Percentiles rank a stretch among this genome's conserved stretches.
phyloP scores from a whole-genome alignment of 371 early-diverging fungal genomes.

The Mucor ambiguus region DNA sequence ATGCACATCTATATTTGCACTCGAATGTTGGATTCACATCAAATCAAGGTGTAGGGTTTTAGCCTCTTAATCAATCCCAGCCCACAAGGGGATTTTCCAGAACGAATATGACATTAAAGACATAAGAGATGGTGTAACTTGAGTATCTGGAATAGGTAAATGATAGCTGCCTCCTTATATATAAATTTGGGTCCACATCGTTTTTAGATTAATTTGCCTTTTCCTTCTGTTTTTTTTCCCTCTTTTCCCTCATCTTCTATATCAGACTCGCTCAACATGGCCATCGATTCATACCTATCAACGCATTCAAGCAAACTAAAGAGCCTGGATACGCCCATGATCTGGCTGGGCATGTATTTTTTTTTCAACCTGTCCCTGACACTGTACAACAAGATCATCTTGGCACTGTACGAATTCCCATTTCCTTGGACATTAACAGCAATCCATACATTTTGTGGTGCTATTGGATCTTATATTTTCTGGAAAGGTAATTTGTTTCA shows the following conservation, averaged over 20 bases:
- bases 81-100: background rate
- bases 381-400: constrained; percentile 84
- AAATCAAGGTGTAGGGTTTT: too few species aligned
- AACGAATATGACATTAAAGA: background rate
- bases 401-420: constrained; percentile 71
- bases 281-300: background rate
- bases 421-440: constrained; percentile 92
- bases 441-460: constrained; percentile 76
- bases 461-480: constrained; percentile 66
- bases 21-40: too few species aligned
- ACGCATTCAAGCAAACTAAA: background rate
- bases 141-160: background rate
- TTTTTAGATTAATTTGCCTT: background rate
- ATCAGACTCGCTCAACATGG: background rate
- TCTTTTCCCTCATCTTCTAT: background rate
- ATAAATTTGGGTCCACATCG: constrained; percentile 3
- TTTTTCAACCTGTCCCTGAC: constrained; percentile 79
- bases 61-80: too few species aligned
- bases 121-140: background rate
- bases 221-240: background rate
- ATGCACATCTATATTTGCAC: too few species aligned
- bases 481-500: constrained; percentile 57
- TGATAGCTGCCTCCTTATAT: background rate
- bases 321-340: constrained; percentile 8
- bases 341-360: constrained; percentile 65